phyloP scores from a whole-genome alignment of 192 early-diverging fungal genomes.

The Entomortierella parvispora region DNA sequence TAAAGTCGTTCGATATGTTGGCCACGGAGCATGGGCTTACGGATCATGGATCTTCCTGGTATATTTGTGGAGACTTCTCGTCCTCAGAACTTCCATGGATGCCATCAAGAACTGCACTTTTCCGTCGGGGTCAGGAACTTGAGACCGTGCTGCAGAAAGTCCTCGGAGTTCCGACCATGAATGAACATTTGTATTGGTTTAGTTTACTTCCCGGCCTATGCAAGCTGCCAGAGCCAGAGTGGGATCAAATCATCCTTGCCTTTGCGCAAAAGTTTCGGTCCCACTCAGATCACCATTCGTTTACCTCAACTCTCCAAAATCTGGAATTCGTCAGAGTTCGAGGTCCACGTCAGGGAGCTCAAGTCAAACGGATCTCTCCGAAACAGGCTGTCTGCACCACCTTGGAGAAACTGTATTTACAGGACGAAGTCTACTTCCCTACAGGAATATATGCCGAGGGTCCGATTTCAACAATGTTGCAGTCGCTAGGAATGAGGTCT shows the following conservation, averaged over 20 bases:
- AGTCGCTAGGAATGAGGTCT: slow-evolving; percentile 11
- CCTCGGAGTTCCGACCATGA: too few species aligned
- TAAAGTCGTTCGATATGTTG: too few species aligned
- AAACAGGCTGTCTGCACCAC: background rate
- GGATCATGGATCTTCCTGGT: too few species aligned
- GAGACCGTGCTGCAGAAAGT: too few species aligned
- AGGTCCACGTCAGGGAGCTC: background rate
- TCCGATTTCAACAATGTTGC: background rate
- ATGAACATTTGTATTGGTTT: too few species aligned
- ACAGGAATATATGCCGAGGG: slow-evolving; percentile 1
- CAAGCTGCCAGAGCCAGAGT: background rate
- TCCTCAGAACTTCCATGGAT: too few species aligned
- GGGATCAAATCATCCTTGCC: slow-evolving; percentile 11
- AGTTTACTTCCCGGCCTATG: too few species aligned
- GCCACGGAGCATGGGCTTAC: too few species aligned
- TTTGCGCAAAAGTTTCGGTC: slow-evolving; percentile 5
- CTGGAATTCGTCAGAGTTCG: slow-evolving; percentile 5
- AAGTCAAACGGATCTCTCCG: background rate
- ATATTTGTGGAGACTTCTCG: too few species aligned
- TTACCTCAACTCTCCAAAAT: background rate
- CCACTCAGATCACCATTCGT: background rate
- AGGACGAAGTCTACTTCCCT: slow-evolving; percentile 24
- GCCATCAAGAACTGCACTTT: too few species aligned
- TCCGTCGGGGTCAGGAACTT: too few species aligned
- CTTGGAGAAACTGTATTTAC: background rate